These are phyloP conservation scores for Binderoboletus segoi DNA, from an alignment of 1,284 basidiomycete genomes.

Conservation along the genomic window DNA sequence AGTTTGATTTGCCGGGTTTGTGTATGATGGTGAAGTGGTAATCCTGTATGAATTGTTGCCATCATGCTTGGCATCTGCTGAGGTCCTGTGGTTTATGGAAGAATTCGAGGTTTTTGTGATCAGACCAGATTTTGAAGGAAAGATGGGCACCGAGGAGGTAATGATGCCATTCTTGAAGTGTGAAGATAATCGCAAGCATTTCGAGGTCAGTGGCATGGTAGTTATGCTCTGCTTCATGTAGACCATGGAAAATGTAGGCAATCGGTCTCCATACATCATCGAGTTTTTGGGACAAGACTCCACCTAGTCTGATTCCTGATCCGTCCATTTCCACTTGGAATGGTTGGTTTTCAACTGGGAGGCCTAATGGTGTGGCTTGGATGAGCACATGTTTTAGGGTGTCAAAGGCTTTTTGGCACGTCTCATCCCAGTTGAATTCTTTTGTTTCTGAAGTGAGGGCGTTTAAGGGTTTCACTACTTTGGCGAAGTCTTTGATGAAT, in stretches of 20 bases:
- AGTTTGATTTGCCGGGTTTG: no score
- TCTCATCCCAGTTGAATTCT: no score
- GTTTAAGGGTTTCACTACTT: no score
- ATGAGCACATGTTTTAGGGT: conserved; percentile 9
- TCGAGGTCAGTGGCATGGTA: not conserved
- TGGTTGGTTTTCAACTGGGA: not conserved
- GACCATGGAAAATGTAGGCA: not conserved
- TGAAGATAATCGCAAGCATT: not conserved
- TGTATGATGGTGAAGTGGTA: no score
- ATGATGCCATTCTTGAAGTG: not conserved
- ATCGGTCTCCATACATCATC: not conserved
- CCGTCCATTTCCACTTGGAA: not conserved
- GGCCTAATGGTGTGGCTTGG: not conserved
- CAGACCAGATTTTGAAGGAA: not conserved
- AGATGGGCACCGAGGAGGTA: not conserved
- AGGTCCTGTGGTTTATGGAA: not conserved
- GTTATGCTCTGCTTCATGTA: no score
- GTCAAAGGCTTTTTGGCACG: no score
- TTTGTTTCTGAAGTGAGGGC: no score
- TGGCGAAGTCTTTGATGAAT: conserved; percentile 36
- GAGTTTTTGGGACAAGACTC: no score
- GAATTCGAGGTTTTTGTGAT: not conserved
- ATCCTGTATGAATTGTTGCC: no score
- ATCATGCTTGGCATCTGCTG: no score
- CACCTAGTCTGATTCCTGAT: no score